Conservation (phyloP, 1,284 basidiomycete genomes). For the Cutaneotrichosporon cavernicola region DNA sequence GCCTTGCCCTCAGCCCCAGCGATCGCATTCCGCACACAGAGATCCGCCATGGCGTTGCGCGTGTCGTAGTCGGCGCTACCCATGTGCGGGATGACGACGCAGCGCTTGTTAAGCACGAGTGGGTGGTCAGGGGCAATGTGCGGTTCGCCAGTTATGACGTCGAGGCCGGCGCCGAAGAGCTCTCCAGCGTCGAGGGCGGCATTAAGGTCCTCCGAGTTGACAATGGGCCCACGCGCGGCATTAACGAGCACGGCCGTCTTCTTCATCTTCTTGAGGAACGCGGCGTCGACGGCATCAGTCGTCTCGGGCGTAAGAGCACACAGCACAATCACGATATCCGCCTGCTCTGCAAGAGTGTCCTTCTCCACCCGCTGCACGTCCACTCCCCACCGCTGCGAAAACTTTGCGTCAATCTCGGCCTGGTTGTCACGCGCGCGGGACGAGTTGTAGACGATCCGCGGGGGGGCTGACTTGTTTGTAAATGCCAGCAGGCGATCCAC, state of each 20-base stretch:
- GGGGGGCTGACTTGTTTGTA: constrained; percentile 53
- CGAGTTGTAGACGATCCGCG: constrained; percentile 42
- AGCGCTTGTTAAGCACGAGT: constrained; percentile 60
- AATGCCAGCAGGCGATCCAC: constrained; percentile 75
- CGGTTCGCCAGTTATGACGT: constrained; percentile 93
- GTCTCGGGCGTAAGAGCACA: constrained; percentile 75
- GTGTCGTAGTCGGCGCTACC: constrained; percentile 86
- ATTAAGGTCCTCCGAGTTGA: constrained; percentile 84
- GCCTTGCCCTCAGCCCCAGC: constrained; percentile 36
- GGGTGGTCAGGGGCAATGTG: constrained; percentile 71
- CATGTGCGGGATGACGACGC: constrained; percentile 78
- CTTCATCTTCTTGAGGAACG: constrained; percentile 81
- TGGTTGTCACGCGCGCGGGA: constrained; percentile 43
- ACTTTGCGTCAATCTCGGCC: constrained; percentile 59
- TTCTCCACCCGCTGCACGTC: constrained; percentile 63
- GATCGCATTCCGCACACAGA: constrained; percentile 55
- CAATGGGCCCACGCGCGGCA: constrained; percentile 67
- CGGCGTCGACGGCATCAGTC: constrained; percentile 68
- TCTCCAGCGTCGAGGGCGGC: constrained; percentile 70
- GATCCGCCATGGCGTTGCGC: constrained; percentile 73
- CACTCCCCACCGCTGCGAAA: constrained; percentile 59
- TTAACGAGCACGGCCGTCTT: constrained; percentile 75
- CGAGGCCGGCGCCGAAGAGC: constrained; percentile 89
- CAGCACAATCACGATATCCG: constrained; percentile 79
- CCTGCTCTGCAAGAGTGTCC: constrained; percentile 66